Conservation (phyloP, 495 filamentous ascomycete genomes). For the Apiosordaria backusii region DNA sequence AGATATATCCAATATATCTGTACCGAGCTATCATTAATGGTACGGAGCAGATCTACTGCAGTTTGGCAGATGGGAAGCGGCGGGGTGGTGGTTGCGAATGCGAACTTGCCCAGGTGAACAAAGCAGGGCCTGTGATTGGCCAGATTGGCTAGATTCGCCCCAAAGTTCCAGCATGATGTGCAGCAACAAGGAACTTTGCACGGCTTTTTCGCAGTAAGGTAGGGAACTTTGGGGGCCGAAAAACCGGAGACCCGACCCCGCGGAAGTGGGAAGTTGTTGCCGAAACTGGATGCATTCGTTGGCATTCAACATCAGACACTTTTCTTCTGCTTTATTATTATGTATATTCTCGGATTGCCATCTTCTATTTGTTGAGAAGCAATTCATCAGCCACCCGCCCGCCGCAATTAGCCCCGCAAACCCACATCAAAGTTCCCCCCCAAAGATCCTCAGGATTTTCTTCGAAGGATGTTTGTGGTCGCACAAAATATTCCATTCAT, state of each 20-base stretch:
- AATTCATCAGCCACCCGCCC: too few species aligned
- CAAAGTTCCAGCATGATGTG: not conserved
- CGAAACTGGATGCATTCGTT: not conserved
- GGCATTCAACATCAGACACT: not conserved
- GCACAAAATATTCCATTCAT: too few species aligned
- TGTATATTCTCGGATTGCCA: too few species aligned
- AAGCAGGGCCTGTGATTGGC: not conserved
- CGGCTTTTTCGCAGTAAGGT: too few species aligned
- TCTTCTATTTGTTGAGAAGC: not conserved
- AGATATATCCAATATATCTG: not conserved
- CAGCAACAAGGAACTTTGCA: not conserved
- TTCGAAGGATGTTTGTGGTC: too few species aligned
- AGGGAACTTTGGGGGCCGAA: not conserved
- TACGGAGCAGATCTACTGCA: not conserved
- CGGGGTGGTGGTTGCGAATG: not conserved
- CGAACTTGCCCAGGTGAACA: too few species aligned
- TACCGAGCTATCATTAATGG: not conserved
- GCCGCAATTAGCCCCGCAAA: not conserved
- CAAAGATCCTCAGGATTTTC: too few species aligned
- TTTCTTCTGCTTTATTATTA: too few species aligned
- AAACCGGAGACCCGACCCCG: not conserved
- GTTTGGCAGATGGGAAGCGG: too few species aligned
- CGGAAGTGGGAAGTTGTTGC: not conserved
- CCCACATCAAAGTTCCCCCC: not conserved
- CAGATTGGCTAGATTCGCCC: not conserved